Conservation (phyloP, 2,329 filamentous ascomycete genomes). For the Neocucurbitaria cava region DNA sequence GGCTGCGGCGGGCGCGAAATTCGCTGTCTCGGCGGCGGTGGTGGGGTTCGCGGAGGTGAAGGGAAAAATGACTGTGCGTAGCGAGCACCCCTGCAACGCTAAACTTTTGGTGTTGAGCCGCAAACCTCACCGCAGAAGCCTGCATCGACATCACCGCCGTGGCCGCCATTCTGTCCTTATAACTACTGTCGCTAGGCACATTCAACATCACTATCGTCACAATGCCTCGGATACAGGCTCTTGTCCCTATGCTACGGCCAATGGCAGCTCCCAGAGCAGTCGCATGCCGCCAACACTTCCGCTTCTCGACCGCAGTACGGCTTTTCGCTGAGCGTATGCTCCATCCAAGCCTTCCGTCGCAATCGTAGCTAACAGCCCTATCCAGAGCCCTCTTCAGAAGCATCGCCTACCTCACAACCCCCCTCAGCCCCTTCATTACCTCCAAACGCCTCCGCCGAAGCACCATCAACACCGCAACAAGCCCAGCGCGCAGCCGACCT, state of each 20-base stretch:
- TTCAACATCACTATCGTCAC: not conserved
- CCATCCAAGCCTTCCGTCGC: not conserved
- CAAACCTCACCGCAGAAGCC: slow-evolving; percentile 16
- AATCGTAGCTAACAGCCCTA: not conserved
- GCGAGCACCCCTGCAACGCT: slow-evolving; percentile 44
- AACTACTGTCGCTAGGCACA: not conserved
- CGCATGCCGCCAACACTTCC: slow-evolving; percentile 48
- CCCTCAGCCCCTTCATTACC: slow-evolving; percentile 23
- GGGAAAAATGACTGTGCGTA: slow-evolving; percentile 48
- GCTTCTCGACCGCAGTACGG: slow-evolving; percentile 48
- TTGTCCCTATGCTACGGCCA: slow-evolving; percentile 52
- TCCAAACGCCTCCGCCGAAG: slow-evolving; percentile 27
- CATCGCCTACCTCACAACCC: slow-evolving; percentile 39
- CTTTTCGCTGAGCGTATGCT: slow-evolving; percentile 37
- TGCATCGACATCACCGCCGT: slow-evolving; percentile 7
- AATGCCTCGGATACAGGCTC: slow-evolving; percentile 47
- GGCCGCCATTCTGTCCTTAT: not conserved
- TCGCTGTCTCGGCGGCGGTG: slow-evolving; percentile 20
- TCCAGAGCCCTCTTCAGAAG: slow-evolving; percentile 3
- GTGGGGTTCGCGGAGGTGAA: slow-evolving; percentile 17
- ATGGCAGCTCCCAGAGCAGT: slow-evolving; percentile 46
- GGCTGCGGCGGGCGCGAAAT: slow-evolving; percentile 20
- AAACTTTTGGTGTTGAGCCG: slow-evolving; percentile 44
- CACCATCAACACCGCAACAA: slow-evolving; percentile 42
- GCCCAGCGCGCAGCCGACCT: slow-evolving; percentile 38